Evolutionary conservation across 139 green algal genomes (phyloP), one percentile per base, ranked within the genome.

Genomic region (Chlorella vulgaris): DNA sequence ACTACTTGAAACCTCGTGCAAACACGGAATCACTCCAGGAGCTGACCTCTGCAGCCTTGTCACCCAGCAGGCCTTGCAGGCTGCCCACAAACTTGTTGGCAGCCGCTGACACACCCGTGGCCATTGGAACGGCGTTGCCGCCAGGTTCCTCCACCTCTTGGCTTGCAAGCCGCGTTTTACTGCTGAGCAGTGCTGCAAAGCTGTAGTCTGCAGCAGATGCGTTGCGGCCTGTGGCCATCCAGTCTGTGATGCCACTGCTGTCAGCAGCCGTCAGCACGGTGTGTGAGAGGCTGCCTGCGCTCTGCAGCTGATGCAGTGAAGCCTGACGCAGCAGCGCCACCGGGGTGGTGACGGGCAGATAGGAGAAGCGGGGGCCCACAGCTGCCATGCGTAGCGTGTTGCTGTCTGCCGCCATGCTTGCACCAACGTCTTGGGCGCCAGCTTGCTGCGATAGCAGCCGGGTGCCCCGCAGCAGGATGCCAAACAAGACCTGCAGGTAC

Each of bases 341-440:
- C 1, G 90, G 92, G 0, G 87, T 89, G 22, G 91, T 93, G 70
- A 98, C 95, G 53, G 94, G 94, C 58, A 98, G 88, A 88, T 98
- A 98, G 15, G 93, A 86, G 80, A 98, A 98, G 26, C 94, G 89
- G 28, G 89, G 67, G 7, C 86, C 90, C 2, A 91, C 84, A 0
- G 91, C 83, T n/a, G 95, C 76, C 51, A 96, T 76, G 33, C 91
- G 89, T 63, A 98, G 85, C 22, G 90, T 85, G 80, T 98, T 98
- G 70, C 88, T 85, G 21, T 95, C 91, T 19, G 67, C 73, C 3
- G 68, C 8, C 47, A 53, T 22, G 66, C 42, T 1, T 38, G 40
- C 22, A 19, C 28, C 24, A 39, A 28, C 26, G 3, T 33, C n/a
- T 7, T 50, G 22, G 24, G 39, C 47, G 38, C 78, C 74, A 51